A percentile compares a stretch with the other conserved stretches of the same genome.
These are phyloP conservation scores for Quercus variabilis DNA, from an alignment of 306 rosid genomes.

Conservation along the genomic window DNA sequence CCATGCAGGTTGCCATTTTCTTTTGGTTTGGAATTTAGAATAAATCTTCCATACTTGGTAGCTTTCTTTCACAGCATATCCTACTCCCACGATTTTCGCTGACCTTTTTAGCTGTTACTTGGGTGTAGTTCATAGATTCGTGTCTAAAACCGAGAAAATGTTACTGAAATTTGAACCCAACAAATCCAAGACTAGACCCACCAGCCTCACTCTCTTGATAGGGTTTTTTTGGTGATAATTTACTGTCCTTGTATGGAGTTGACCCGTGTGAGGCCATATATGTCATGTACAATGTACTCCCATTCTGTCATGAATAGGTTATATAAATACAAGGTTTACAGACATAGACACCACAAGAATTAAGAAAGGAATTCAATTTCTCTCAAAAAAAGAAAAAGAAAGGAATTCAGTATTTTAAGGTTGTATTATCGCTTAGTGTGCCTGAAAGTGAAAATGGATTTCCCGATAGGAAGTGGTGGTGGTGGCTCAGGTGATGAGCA, in stretches of 20 bases:
- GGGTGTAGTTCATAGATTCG: not conserved
- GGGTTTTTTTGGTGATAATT: not conserved
- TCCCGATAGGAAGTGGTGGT: constrained; percentile 11
- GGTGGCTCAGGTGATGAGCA: constrained; percentile 40
- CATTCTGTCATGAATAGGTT: not conserved
- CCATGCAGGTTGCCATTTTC: no score
- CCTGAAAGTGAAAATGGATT: constrained; percentile 28
- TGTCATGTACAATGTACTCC: not conserved
- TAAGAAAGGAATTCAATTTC: not conserved
- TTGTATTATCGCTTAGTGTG: not conserved
- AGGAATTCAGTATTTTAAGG: not conserved
- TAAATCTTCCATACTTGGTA: not conserved
- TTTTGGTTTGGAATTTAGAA: not conserved
- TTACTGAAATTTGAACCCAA: not conserved
- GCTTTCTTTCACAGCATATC: not conserved
- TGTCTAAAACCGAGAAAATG: not conserved
- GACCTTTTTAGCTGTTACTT: constrained; percentile 9
- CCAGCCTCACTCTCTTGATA: not conserved
- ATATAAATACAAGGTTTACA: not conserved
- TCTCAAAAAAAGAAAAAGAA: not conserved
- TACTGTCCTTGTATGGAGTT: not conserved
- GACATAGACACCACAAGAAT: not conserved
- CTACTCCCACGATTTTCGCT: not conserved
- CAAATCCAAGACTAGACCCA: not conserved
- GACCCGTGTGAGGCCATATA: not conserved